phyloP scores from a whole-genome alignment of 2,329 filamentous ascomycete genomes.

The Arthrinium phaeospermum region DNA sequence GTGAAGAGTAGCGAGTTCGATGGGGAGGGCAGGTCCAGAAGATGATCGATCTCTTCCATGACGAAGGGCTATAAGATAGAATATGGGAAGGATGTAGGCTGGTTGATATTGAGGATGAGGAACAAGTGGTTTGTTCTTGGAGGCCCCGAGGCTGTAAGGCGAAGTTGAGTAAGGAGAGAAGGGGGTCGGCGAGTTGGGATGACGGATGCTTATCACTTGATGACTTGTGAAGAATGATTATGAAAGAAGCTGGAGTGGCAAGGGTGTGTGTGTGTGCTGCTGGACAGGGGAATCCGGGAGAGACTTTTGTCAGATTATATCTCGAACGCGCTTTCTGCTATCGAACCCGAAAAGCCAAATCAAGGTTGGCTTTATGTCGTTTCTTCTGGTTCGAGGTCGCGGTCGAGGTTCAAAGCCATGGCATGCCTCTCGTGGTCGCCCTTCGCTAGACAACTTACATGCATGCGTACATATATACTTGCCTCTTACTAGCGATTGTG shows the following conservation, averaged over 20 bases:
- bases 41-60: slow-evolving; percentile 41
- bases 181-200: not conserved
- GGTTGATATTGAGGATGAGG: not conserved
- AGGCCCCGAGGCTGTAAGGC: not conserved
- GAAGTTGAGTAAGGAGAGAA: not conserved
- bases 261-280: not conserved
- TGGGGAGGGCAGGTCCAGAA: slow-evolving; percentile 41
- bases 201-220: slow-evolving; percentile 14
- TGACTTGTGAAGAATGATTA: slow-evolving; percentile 10
- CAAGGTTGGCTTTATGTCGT: slow-evolving; percentile 13
- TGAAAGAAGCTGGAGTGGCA: slow-evolving; percentile 6
- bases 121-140: not conserved
- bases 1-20: slow-evolving; percentile 40
- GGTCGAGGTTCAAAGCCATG: not conserved
- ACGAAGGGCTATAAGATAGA: not conserved
- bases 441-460: not conserved
- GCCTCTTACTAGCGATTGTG: not conserved
- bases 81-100: not conserved
- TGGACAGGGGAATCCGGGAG: not conserved
- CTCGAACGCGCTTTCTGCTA: not conserved
- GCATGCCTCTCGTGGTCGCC: not conserved
- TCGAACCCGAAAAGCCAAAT: not conserved
- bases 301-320: slow-evolving; percentile 12
- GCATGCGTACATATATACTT: not conserved
- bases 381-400: slow-evolving; percentile 2